Base-by-base conservation (phyloP, 208 protist genomes). In the Angomonas ambiguus region DNA sequence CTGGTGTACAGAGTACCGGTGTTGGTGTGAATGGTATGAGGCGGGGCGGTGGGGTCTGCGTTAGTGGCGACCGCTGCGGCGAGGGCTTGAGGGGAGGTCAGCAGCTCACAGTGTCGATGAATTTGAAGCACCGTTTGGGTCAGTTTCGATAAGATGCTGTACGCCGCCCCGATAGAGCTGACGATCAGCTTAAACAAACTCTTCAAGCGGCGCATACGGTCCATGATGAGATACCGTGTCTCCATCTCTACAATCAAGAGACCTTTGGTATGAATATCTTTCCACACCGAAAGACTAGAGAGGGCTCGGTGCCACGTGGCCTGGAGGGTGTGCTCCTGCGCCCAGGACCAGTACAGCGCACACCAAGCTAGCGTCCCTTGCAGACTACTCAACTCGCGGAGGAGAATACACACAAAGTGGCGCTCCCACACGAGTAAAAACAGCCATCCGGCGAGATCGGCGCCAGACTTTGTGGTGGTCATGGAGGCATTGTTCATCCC, bases 281-380 rank as follows among this genome's bases (percentile, higher is more conserved):
- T 38, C 76, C 82, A 91, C 61, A 82, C 85, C 49, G 51, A 57
- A 10, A 24, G 28, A 33, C 68, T 81, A 22, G 66, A 62, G 24
- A 91, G 72, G 2, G 72, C 73, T 30, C 74, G 66, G 67, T 88
- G 77, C 2, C 85, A 60, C 16, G 77, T 63, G 20, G 82, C 74
- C 59, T 79, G 62, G 2, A 62, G 57, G 2, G 64, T 58, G 61
- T 88, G 77, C 30, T 79, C 67, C 66, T 85, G 73, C 20, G 82
- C 85, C 80, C 82, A 91, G 0, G 79, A 83, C 82, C 85, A 88
- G 77, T 88, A 91, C 71, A 69, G 83, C 27, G 74, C 65, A 62
- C 83, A 76, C 79, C 82, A 88, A 22, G 85, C 73, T 2, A 87
- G 67, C 18, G 75, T 51, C 24, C 77, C 80, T 42, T 91, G 82